Percentiles rank a stretch among this genome's conserved stretches.
Conservation (phyloP, 495 filamentous ascomycete species). For the Penicillium malachiteum region DNA sequence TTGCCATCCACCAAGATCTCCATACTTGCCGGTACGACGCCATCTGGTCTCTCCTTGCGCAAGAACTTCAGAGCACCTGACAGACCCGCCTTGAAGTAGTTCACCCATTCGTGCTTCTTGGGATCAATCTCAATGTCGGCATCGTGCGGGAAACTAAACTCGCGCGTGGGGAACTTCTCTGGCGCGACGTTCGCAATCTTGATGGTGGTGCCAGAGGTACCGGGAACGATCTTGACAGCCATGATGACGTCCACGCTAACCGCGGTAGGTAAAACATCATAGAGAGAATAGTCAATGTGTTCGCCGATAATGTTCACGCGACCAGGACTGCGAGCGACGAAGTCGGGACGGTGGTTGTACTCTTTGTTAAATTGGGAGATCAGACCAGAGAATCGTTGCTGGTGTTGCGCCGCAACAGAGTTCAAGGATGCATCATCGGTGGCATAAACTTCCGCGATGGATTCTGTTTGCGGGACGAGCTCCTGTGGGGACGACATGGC, state of each 20-base stretch:
- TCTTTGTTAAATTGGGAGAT: slow-evolving; percentile 66
- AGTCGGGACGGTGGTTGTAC: slow-evolving; percentile 73
- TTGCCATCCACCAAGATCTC: slow-evolving; percentile 86
- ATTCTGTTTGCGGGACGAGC: slow-evolving; percentile 49
- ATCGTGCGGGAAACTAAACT: slow-evolving; percentile 69
- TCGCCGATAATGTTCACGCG: slow-evolving; percentile 98
- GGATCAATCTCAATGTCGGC: slow-evolving; percentile 78
- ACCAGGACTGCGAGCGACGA: slow-evolving; percentile 86
- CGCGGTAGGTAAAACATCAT: slow-evolving; percentile 93
- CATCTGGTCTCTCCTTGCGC: slow-evolving; percentile 57
- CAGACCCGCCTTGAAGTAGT: slow-evolving; percentile 95
- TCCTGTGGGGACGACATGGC: slow-evolving; percentile 47
- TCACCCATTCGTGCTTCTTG: slow-evolving; percentile 88
- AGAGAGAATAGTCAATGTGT: slow-evolving; percentile 98
- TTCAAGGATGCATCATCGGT: slow-evolving; percentile 44
- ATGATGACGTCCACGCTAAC: slow-evolving; percentile 87
- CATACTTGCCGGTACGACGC: slow-evolving; percentile 72
- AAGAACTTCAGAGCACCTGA: slow-evolving; percentile 78
- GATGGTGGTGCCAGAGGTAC: slow-evolving; percentile 45
- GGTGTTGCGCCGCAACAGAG: slow-evolving; percentile 35
- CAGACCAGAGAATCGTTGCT: slow-evolving; percentile 68
- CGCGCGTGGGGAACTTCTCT: slow-evolving; percentile 69
- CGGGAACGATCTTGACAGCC: slow-evolving; percentile 66
- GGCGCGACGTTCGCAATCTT: slow-evolving; percentile 77
- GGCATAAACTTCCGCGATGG: slow-evolving; percentile 50